Base-by-base conservation (phyloP, 1,284 basidiomycete genomes). In the Cryptococcus sp. region DNA sequence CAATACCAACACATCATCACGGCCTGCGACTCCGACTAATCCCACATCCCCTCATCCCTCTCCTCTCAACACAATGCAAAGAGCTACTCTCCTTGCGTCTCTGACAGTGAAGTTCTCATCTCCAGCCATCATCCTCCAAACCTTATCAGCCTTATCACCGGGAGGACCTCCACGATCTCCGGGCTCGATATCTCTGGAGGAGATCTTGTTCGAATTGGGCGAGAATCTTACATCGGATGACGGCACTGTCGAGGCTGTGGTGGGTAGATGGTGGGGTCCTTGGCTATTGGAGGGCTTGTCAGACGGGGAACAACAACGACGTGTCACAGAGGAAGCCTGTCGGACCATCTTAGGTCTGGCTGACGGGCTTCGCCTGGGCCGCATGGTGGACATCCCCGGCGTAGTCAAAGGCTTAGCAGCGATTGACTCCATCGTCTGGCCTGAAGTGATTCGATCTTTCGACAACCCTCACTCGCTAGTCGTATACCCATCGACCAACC, bases 371-470 rank as follows among this genome's bases (percentile, higher is more conserved):
- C 62, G 71, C 39, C 66, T 71, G n/a, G 74, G 68, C 86, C 64
- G 75, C 39, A 57, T 42, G 10, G 65, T 77, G 13, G 76, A 79
- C 57, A 62, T 76, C 7, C 70, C 73, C 39, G 74, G 74, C 11
- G 72, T 79, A 39, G 68, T 79, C 41, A 72, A 88, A 70, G 93
- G 93, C 69, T 84, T 92, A 20, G 86, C 85, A n/a, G 81, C 86
- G 10, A 79, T 93, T 50, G 85, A 82, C 40, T 80, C 82, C 41
- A 78, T 93, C 60, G 85, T 89, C 60, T 95, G 91, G 90, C 83
- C 89, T 19, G 85, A 82, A 55, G 85, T 91, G 56, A 57, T 80
- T 47, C 64, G 70, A 50, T 70, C 72, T 15, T 78, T 79, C 56
- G 78, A 78, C 65, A 63, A 55, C 8, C 73, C 76, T 6, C 57